phyloP scores from a whole-genome alignment of 148 eudicot genomes.

The Camellia granthamiana region DNA sequence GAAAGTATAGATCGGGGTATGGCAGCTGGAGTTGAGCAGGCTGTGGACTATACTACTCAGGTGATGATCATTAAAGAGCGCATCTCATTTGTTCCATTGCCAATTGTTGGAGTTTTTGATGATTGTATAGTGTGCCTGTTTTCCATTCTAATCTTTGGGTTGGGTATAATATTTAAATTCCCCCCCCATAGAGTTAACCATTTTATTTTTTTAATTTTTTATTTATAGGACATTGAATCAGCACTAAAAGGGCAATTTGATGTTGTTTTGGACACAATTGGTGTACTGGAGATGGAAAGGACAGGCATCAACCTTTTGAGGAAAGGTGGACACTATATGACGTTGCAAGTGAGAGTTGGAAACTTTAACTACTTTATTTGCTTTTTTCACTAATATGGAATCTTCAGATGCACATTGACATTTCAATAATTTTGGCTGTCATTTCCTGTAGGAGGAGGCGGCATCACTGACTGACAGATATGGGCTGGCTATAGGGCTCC shows the following conservation, averaged over 20 bases:
- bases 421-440: slow-evolving; percentile 6
- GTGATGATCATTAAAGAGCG: slow-evolving; percentile 30
- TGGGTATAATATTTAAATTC: not conserved
- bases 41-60: slow-evolving; percentile 72
- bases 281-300: slow-evolving; percentile 78
- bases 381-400: not conserved
- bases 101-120: not conserved
- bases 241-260: slow-evolving; percentile 74
- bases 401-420: not conserved
- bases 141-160: not conserved
- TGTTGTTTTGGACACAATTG: slow-evolving; percentile 93
- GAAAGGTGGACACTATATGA: slow-evolving; percentile 69
- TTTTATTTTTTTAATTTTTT: not conserved
- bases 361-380: not conserved
- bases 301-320: slow-evolving; percentile 67
- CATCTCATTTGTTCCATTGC: not conserved
- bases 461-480: slow-evolving; percentile 76
- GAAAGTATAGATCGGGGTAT: slow-evolving; percentile 70
- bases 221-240: slow-evolving; percentile 59
- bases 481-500: slow-evolving; percentile 79
- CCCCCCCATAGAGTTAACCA: not conserved
- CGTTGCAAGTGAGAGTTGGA: too few species aligned
- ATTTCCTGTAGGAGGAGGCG: slow-evolving; percentile 67
- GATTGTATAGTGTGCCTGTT: not conserved
- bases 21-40: slow-evolving; percentile 91